Base-by-base conservation (phyloP, 2,329 filamentous ascomycete species). In the Penicillium sp. region DNA sequence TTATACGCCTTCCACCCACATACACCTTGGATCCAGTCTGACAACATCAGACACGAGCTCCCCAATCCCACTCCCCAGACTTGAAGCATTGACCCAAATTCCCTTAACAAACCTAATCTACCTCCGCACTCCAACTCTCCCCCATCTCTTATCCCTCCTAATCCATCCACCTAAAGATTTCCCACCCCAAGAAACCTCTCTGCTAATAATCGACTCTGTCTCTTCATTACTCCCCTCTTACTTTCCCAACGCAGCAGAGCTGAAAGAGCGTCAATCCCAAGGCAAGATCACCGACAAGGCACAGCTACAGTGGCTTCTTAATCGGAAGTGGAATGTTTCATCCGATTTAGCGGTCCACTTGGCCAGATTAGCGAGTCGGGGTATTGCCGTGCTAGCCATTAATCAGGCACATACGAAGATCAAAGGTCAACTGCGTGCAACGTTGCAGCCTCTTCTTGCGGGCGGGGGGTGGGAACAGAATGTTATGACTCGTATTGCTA, bases 381-480 rank as follows among this genome's bases (percentile, higher is more conserved):
- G 85, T 61, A 80, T 93, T 52, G 89, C 91, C 24, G 80, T 96
- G 43, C 79, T 96, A 3, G 72, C 95, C 21, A 81, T 92, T 48
- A 91, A 87, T 37, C 92, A 96, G 70, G 91, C 89, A 57, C 89
- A 88, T 43, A 96, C 91, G n/a, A 89, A 87, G 63, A 88, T 96
- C 76, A 86, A 89, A 60, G 80, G 87, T 83, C 61, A 81, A 78
- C 62, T 84, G 81, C 63, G 70, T 16, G 89, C 92, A 14, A 84
- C 88, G 11, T 78, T 98, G 48, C 83, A 88, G 52, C 89, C 92
- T 16, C 86, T 90, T 41, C 81, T 97, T 60, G 88, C 88, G 55
- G 87, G 89, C 14, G 81, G 81, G 21, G 85, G 89, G 43, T 97
- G 93, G 93, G 92, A 96, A 59, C 86, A 85, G 61, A 88, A 86